These are phyloP conservation scores for Cladophialophora chaetospira DNA, from an alignment of 2,329 filamentous ascomycete genomes.

Conservation along the genomic window DNA sequence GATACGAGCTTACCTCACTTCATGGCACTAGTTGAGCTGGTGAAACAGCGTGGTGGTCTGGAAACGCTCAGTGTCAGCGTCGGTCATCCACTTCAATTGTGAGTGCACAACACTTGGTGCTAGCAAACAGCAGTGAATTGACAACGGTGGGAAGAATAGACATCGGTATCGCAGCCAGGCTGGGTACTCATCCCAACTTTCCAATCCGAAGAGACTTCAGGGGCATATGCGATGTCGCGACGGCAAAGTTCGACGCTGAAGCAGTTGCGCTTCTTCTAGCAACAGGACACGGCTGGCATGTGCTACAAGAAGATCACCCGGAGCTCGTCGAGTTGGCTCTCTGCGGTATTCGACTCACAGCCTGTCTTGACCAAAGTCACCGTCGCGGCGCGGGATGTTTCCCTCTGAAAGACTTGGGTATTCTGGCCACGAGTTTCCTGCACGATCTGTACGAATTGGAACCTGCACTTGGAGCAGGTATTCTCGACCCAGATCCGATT, in stretches of 20 bases:
- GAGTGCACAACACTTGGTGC: background rate
- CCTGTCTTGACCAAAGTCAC: background rate
- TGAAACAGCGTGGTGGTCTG: background rate
- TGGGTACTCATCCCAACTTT: background rate
- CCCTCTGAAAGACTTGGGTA: background rate
- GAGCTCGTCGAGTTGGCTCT: background rate
- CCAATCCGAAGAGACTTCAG: slow-evolving; percentile 1
- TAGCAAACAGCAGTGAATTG: background rate
- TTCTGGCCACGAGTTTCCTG: background rate
- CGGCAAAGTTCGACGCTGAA: background rate
- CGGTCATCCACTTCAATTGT: slow-evolving; percentile 1
- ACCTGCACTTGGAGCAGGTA: background rate
- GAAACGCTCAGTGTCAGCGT: background rate
- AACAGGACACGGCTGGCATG: background rate
- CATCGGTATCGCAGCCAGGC: background rate
- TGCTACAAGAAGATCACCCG: background rate
- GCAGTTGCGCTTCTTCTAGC: background rate
- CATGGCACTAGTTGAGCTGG: background rate
- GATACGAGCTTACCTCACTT: slow-evolving; percentile 2
- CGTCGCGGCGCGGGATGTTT: background rate
- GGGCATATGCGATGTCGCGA: background rate
- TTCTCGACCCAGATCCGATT: background rate
- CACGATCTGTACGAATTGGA: background rate
- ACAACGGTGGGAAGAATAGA: background rate
- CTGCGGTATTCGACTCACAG: background rate